Conservation (phyloP, 148 eudicot genomes). For the Vaccinium macrocarpon region DNA sequence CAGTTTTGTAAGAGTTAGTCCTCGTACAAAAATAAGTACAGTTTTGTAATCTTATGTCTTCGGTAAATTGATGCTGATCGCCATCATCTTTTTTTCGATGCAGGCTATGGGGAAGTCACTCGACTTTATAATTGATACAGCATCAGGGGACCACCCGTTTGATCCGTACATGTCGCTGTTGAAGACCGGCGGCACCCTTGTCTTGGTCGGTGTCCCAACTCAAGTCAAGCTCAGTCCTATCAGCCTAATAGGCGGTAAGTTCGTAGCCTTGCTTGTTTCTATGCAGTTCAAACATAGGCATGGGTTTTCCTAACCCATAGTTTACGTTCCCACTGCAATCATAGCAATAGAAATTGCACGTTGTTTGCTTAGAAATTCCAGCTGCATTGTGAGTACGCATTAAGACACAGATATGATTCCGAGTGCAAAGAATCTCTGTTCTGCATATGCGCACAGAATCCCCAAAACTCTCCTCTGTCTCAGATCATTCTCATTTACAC, state of each 20-base stretch:
- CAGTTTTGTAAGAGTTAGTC: too few species aligned
- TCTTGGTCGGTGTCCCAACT: neutral
- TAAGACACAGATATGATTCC: neutral
- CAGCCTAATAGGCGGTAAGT: slow-evolving; percentile 11
- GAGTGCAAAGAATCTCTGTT: neutral
- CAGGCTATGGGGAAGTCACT: too few species aligned
- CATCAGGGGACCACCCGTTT: too few species aligned
- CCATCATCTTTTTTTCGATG: too few species aligned
- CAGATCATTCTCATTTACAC: neutral
- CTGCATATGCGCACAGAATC: neutral
- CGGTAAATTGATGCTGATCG: too few species aligned
- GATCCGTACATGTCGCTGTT: too few species aligned
- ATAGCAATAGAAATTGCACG: neutral
- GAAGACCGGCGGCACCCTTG: too few species aligned
- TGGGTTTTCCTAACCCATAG: neutral
- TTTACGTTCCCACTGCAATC: neutral
- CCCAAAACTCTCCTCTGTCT: neutral
- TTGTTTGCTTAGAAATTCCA: neutral
- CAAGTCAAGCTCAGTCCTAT: slow-evolving; percentile 19
- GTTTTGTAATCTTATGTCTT: too few species aligned
- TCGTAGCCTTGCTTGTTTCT: neutral
- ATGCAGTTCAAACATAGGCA: neutral
- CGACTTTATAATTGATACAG: too few species aligned
- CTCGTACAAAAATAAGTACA: too few species aligned
- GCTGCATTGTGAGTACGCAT: neutral